phyloP scores from a whole-genome alignment of 306 rosid genomes.

The Malus sylvestris region DNA sequence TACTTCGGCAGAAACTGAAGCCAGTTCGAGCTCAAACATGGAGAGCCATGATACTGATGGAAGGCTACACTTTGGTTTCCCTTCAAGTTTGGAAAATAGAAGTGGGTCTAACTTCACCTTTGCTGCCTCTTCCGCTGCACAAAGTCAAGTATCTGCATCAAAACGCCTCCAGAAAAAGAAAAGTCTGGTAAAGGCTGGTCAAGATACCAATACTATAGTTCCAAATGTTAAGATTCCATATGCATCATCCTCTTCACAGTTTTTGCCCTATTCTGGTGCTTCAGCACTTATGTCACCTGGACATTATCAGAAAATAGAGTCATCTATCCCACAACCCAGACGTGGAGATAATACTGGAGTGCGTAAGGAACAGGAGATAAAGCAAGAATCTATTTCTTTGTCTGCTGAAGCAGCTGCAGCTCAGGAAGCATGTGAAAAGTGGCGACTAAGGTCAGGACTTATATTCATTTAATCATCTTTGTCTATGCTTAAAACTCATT shows the following conservation, averaged over 20 bases:
- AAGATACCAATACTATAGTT: slow-evolving; percentile 36
- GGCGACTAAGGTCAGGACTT: slow-evolving; percentile 65
- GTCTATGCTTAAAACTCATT: background rate
- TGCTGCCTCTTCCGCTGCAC: slow-evolving; percentile 65
- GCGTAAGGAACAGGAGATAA: slow-evolving; percentile 34
- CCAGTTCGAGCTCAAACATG: slow-evolving; percentile 30
- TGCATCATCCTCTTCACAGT: slow-evolving; percentile 50
- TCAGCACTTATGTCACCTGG: slow-evolving; percentile 41
- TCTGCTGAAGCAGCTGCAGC: slow-evolving; percentile 42
- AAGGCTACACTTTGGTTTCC: slow-evolving; percentile 29
- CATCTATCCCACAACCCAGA: slow-evolving; percentile 33
- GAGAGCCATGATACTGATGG: slow-evolving; percentile 35
- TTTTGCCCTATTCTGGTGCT: slow-evolving; percentile 44
- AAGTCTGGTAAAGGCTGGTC: slow-evolving; percentile 44
- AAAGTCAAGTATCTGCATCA: slow-evolving; percentile 46
- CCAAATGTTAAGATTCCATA: slow-evolving; percentile 50
- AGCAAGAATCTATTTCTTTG: slow-evolving; percentile 39
- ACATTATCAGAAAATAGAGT: slow-evolving; percentile 36
- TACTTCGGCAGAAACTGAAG: slow-evolving; percentile 41
- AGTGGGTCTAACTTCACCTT: slow-evolving; percentile 61
- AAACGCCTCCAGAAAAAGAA: slow-evolving; percentile 63
- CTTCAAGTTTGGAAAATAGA: slow-evolving; percentile 42
- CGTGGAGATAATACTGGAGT: slow-evolving; percentile 26
- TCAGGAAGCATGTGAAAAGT: slow-evolving; percentile 89
- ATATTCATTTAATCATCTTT: slow-evolving; percentile 20